Percentiles rank a stretch among this genome's conserved stretches.
Conservation (phyloP, 257 asterid species). For the Solanum chilense region DNA sequence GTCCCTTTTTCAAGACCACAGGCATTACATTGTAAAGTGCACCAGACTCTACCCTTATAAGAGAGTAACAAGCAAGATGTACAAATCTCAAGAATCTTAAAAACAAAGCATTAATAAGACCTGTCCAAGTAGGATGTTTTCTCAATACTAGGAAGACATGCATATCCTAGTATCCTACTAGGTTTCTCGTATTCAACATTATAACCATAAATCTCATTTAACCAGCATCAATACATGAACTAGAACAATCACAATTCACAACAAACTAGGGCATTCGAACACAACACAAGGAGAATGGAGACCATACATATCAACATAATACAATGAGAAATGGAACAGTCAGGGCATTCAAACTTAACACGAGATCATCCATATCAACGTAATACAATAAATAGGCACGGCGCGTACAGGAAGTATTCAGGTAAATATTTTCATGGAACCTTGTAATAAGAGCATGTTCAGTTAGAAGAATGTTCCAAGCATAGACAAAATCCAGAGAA, state of each 20-base stretch:
- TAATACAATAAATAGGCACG: not conserved
- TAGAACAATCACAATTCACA: not conserved
- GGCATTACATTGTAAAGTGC: not conserved
- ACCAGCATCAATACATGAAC: not conserved
- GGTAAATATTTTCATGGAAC: not conserved
- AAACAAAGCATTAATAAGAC: not conserved
- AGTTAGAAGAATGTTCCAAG: not conserved
- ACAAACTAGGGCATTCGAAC: not conserved
- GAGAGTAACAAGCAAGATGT: not conserved
- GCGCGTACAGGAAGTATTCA: not conserved
- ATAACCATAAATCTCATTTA: not conserved
- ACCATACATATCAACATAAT: not conserved
- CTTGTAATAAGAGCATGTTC: not conserved
- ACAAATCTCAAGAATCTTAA: not conserved
- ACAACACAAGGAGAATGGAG: not conserved
- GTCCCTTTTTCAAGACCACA: not conserved
- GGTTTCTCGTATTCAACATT: not conserved
- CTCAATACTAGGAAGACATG: not conserved
- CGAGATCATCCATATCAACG: not conserved
- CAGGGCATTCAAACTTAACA: not conserved
- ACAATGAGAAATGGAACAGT: not conserved
- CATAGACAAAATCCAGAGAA: not conserved
- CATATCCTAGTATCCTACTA: not conserved
- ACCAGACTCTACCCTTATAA: not conserved
- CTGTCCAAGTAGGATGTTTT: not conserved